These are phyloP conservation scores for Aegilops sharonensis DNA, from an alignment of 176 grass and related monocot genomes.

Conservation along the genomic window DNA sequence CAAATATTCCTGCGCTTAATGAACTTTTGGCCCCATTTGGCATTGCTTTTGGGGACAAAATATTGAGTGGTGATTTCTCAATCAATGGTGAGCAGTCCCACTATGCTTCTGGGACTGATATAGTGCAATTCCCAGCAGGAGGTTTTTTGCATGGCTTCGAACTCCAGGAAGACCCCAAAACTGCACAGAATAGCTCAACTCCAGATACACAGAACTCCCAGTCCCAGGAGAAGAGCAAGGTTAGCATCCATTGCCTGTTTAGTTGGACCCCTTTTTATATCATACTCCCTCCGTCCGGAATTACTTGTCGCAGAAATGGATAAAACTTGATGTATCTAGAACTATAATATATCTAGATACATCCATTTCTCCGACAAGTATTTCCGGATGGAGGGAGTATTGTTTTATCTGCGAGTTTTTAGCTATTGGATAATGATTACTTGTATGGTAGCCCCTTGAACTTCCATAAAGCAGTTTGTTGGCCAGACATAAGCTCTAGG, in stretches of 20 bases:
- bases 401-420: neutral
- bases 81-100: conserved; percentile 94
- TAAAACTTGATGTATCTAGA: too few species aligned
- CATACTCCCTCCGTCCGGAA: neutral
- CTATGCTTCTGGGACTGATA: conserved; percentile 98
- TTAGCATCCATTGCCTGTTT: conserved; percentile 22
- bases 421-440: neutral
- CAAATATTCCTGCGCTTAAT: conserved; percentile 94
- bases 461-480: neutral
- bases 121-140: conserved; percentile 76
- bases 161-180: conserved; percentile 73
- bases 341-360: too few species aligned
- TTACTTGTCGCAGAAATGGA: too few species aligned
- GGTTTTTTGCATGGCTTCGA: conserved; percentile 92
- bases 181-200: conserved; percentile 43
- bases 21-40: conserved; percentile 84
- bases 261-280: neutral
- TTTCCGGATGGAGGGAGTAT: too few species aligned
- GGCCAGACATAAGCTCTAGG: neutral
- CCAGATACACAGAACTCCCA: conserved; percentile 48
- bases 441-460: neutral
- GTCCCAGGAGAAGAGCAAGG: conserved; percentile 50
- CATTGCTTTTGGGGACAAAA: conserved; percentile 92
- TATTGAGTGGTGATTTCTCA: conserved; percentile 87
- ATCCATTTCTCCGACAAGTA: too few species aligned